A percentile compares a stretch with the other conserved stretches of the same genome.
These are phyloP conservation scores for Leccinum disarticulatum DNA, from an alignment of 768 basidiomycete genomes.

Conservation along the genomic window DNA sequence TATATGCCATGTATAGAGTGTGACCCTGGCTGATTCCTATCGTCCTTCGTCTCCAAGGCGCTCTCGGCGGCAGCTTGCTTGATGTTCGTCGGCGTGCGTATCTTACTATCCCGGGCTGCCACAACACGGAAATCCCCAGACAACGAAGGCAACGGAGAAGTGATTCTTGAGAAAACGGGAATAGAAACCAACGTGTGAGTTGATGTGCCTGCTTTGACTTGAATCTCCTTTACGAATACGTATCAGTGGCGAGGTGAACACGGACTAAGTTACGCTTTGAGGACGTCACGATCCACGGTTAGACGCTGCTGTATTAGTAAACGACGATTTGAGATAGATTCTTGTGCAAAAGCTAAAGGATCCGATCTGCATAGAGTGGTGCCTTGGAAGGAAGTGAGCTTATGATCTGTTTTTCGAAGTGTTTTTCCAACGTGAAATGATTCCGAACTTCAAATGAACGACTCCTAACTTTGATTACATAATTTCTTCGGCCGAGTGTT, in stretches of 20 bases:
- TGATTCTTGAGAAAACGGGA: not conserved
- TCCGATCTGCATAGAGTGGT: not conserved
- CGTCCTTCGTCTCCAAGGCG: not conserved
- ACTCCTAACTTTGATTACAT: no score
- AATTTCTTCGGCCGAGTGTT: no score
- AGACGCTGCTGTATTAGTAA: not conserved
- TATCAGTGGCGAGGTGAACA: not conserved
- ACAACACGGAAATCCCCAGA: not conserved
- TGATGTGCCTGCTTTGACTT: not conserved
- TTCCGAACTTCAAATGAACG: no score
- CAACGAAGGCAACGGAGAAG: not conserved
- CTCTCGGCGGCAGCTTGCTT: not conserved
- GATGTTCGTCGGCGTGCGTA: conserved; percentile 17
- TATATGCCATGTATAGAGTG: not conserved
- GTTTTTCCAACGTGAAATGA: no score
- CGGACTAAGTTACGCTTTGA: not conserved
- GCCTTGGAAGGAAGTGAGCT: not conserved
- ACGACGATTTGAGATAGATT: not conserved
- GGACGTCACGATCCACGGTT: not conserved
- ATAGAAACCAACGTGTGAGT: not conserved
- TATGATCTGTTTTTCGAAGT: no score
- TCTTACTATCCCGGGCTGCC: not conserved
- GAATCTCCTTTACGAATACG: not conserved
- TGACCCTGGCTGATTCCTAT: not conserved
- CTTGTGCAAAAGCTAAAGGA: no score